Evolutionary conservation across 2,329 filamentous ascomycete species (phyloP), one percentile per base, ranked within the genome.

Genomic region (Penicillium sp.): DNA sequence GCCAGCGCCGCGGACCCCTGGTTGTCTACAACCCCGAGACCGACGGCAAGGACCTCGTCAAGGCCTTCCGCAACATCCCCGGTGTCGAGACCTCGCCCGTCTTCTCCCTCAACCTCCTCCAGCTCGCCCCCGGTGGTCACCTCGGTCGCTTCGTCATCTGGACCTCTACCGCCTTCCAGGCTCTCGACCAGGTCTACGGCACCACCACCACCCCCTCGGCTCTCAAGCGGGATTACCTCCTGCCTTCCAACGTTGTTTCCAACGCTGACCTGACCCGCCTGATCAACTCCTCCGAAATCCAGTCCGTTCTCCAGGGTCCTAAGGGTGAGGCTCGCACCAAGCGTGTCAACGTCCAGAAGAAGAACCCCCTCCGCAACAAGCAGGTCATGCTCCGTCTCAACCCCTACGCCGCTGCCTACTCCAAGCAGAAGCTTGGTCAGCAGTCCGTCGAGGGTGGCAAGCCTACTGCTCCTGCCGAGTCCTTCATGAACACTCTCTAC

Each of bases 361-460:
- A 97, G 90, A 98, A 98, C 83, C 93, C 93, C 69, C 89, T 98
- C 64, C 81, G 80, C 77, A 98, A 98, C 87, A 95, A 89, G 84
- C 93, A 97, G 82, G 86, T 98, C 63, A 83, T 96, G 76, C 87
- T 98, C 72, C 87, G 93, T 69, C 87, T 98, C 75, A 98, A 98
- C 85, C 93, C 93, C 59, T 98, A 98, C 77, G 91, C 93, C 64
- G 80, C 85, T 65, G 84, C 87, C 57, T 98, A 94, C 77, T 79
- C 84, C 65, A 88, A 94, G 81, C 82, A 88, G 69, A 85, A 88
- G 77, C 74, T 93, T 53, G 88, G 88, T 61, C 79, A 85, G 74
- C 75, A 82, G 75, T 80, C 82, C 74, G 64, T 80, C 59, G 75
- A 82, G 58, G 68, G 71, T 51, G 77, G 74, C 62, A 86, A 88